A percentile compares a stretch with the other conserved stretches of the same genome.
Evolutionary conservation across 2,329 filamentous ascomycete genomes (phyloP).

Genomic region (Hypoxylon sp.): DNA sequence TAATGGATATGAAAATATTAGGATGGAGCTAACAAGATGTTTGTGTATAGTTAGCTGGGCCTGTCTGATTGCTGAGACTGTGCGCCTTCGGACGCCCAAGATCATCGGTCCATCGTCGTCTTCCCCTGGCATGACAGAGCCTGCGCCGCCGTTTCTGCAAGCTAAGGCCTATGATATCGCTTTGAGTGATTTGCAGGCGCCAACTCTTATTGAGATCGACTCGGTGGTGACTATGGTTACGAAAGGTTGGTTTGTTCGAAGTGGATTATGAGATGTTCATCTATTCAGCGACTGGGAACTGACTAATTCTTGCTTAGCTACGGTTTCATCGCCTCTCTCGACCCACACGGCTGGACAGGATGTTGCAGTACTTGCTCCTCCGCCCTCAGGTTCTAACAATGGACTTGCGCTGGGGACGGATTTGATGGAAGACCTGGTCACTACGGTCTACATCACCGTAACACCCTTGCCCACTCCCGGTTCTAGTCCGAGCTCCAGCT

Average conservation of each 20-base stretch:
- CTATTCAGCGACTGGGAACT: neutral
- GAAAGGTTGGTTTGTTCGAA: constrained; percentile 21
- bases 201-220: neutral
- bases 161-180: constrained; percentile 2
- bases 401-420: neutral
- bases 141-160: constrained; percentile 13
- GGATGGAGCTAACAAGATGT: constrained; percentile 11
- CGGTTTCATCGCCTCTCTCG: neutral
- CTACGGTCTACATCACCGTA: constrained; percentile 28
- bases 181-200: neutral
- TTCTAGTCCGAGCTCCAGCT: neutral
- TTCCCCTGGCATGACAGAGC: neutral
- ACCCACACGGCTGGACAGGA: neutral
- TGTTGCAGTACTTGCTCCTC: neutral
- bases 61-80: constrained; percentile 40
- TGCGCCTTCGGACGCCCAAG: constrained; percentile 18
- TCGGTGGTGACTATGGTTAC: neutral
- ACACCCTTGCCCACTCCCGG: neutral
- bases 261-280: neutral
- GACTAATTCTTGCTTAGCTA: constrained; percentile 4
- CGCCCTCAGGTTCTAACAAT: neutral
- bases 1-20: neutral
- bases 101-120: neutral
- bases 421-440: neutral
- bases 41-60: constrained; percentile 44